Conservation (phyloP, 192 early-diverging fungal species). For the Pilobolus umbonatus region DNA sequence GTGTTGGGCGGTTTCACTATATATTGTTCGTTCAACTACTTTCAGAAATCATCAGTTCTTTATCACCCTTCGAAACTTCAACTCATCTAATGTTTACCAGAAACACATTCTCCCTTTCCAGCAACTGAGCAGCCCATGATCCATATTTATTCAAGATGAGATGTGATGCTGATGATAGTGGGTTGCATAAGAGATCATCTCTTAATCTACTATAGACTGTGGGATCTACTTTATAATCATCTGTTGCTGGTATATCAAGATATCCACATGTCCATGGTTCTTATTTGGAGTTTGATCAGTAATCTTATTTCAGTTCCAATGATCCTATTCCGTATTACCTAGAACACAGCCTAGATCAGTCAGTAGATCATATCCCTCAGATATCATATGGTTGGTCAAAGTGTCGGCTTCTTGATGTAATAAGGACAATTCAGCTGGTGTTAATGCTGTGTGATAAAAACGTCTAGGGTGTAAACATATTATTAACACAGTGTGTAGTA, state of each 20-base stretch:
- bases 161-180: background rate
- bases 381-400: conserved; percentile 24
- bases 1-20: conserved; percentile 35
- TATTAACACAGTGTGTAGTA: too few relatives aligned
- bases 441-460: conserved; percentile 18
- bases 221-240: conserved; percentile 18
- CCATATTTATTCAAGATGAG: conserved; percentile 6
- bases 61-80: background rate
- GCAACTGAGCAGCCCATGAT: conserved; percentile 11
- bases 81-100: conserved; percentile 9
- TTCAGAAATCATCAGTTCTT: background rate
- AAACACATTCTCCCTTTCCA: conserved; percentile 7
- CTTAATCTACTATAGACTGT: conserved; percentile 18
- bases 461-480: too few relatives aligned
- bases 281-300: background rate
- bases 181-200: conserved; percentile 11
- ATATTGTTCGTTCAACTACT: conserved; percentile 37
- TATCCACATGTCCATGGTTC: conserved; percentile 33
- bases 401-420: conserved; percentile 29
- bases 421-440: background rate
- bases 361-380: conserved; percentile 27
- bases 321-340: conserved; percentile 17
- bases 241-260: conserved; percentile 10
- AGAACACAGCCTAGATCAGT: conserved; percentile 33
- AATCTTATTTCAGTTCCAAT: background rate